Conservation (phyloP, 345 rosid species). For the Gynandropsis gynandra region DNA sequence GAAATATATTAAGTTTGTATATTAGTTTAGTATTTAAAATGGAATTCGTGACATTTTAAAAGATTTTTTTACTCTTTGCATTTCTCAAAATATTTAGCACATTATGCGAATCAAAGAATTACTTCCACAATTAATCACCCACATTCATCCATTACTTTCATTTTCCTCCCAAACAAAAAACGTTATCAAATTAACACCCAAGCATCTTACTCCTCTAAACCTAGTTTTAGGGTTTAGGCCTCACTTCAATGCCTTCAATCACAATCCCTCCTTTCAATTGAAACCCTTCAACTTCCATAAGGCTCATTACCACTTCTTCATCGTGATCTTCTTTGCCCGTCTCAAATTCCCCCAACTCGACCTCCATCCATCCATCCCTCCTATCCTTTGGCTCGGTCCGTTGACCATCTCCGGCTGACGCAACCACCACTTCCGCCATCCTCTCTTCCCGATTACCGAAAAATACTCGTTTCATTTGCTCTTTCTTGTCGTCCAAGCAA, state of each 20-base stretch:
- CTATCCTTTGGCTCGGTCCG: conserved; percentile 26
- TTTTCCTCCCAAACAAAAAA: conserved; percentile 2
- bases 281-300: conserved; percentile 62
- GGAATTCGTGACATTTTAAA: too few species aligned
- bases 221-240: conserved; percentile 36
- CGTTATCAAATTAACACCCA: not conserved
- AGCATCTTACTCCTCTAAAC: conserved; percentile 1
- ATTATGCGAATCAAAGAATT: too few species aligned
- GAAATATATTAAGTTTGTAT: too few species aligned
- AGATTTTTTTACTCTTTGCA: too few species aligned
- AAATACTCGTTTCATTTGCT: conserved; percentile 16
- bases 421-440: not conserved
- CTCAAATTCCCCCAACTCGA: conserved; percentile 60
- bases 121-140: not conserved
- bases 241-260: conserved; percentile 69
- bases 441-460: conserved; percentile 17
- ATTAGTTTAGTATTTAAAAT: too few species aligned
- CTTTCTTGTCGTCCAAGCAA: conserved; percentile 29
- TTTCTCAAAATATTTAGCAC: too few species aligned
- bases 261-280: conserved; percentile 68
- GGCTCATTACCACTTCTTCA: conserved; percentile 44
- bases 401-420: not conserved
- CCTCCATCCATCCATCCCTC: conserved; percentile 72
- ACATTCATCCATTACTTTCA: not conserved
- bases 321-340: conserved; percentile 21